These are phyloP conservation scores for Sugiyamaella floridensis DNA, from an alignment of 805 yeast genomes.

Conservation along the genomic window DNA sequence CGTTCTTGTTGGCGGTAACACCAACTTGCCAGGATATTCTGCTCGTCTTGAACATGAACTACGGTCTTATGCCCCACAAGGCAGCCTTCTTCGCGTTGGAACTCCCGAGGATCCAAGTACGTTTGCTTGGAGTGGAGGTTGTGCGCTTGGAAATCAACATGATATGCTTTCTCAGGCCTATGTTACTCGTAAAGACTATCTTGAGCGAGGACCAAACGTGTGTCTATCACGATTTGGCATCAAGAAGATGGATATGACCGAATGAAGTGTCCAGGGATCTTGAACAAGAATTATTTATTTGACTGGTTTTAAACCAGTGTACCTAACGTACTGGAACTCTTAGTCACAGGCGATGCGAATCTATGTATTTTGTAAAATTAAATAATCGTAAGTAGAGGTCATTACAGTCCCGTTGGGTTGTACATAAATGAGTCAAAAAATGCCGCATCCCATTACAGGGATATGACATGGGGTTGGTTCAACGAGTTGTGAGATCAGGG, in stretches of 20 bases:
- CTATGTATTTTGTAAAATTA: not conserved
- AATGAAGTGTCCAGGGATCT: not conserved
- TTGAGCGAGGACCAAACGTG: constrained; percentile 71
- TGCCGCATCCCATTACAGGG: no score
- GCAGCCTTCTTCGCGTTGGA: constrained; percentile 25
- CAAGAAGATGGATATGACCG: constrained; percentile 15
- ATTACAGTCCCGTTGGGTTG: no score
- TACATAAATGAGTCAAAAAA: no score
- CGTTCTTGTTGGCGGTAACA: constrained; percentile 74
- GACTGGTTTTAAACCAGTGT: no score
- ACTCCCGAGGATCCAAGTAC: constrained; percentile 34
- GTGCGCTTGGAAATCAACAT: constrained; percentile 34
- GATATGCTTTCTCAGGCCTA: constrained; percentile 42
- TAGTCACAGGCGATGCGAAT: not conserved
- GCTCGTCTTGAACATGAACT: constrained; percentile 43
- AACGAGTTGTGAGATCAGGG: not conserved
- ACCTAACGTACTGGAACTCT: no score
- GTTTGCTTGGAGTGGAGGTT: constrained; percentile 56
- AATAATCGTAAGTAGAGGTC: not conserved
- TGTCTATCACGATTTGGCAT: constrained; percentile 41
- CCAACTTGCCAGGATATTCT: constrained; percentile 61
- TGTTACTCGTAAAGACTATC: constrained; percentile 71
- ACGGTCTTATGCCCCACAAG: constrained; percentile 30
- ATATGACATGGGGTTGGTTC: no score
- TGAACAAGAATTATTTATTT: not conserved